phyloP scores from a whole-genome alignment of 805 yeast species.

The Zygoascus flipseniorum region DNA sequence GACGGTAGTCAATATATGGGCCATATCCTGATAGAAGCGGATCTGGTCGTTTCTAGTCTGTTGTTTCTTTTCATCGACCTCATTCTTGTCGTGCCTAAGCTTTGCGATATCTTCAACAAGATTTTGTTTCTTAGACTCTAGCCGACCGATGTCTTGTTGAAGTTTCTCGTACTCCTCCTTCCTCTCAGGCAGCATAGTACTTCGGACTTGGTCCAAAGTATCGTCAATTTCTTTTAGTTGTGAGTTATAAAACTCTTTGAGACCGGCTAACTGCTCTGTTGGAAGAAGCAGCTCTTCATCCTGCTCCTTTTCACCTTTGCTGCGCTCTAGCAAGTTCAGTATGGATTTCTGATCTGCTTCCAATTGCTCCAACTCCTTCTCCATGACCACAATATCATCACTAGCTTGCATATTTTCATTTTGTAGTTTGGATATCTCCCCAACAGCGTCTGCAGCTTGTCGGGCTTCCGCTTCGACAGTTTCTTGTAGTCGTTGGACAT shows the following conservation, averaged over 20 bases:
- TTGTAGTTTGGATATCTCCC: constrained; percentile 16
- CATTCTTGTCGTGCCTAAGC: neutral
- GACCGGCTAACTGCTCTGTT: constrained; percentile 23
- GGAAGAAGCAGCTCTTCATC: constrained; percentile 24
- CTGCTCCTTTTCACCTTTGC: constrained; percentile 7
- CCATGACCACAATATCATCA: constrained; percentile 26
- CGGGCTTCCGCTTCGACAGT: constrained; percentile 17
- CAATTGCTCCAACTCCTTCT: constrained; percentile 27
- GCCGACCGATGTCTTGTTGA: constrained; percentile 11
- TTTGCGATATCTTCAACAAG: constrained; percentile 2
- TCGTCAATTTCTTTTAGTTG: constrained; percentile 11
- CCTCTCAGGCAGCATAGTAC: constrained; percentile 8
- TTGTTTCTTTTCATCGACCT: neutral
- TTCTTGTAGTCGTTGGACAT: constrained; percentile 16
- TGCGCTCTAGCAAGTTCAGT: neutral
- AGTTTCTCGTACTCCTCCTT: constrained; percentile 8
- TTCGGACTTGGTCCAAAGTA: constrained; percentile 8
- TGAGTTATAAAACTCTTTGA: constrained; percentile 22
- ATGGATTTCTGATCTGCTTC: constrained; percentile 3
- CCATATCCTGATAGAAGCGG: constrained; percentile 14
- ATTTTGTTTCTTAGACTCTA: constrained; percentile 10
- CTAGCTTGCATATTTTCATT: constrained; percentile 20
- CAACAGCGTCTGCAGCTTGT: neutral
- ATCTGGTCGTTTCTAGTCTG: constrained; percentile 11
- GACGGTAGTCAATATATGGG: constrained; percentile 8